phyloP scores from a whole-genome alignment of 768 basidiomycete species.

The Boletales sp. region DNA sequence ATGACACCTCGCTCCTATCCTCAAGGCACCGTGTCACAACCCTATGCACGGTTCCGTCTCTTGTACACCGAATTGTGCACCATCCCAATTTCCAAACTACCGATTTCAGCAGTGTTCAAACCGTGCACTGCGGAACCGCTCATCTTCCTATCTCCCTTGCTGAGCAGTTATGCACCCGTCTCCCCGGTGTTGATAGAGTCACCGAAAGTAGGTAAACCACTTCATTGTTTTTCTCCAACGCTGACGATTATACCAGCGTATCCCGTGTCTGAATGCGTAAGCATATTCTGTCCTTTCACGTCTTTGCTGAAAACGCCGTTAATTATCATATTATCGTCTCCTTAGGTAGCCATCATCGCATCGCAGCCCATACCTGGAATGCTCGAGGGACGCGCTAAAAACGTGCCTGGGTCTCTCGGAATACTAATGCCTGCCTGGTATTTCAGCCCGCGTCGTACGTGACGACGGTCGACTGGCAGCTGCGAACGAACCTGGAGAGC shows the following conservation, averaged over 20 bases:
- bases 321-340: not conserved
- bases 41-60: slow-evolving; percentile 56
- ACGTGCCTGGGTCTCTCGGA: slow-evolving; percentile 46
- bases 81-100: slow-evolving; percentile 42
- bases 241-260: slow-evolving; percentile 45
- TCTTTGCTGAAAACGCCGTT: not conserved
- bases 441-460: slow-evolving; percentile 59
- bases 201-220: slow-evolving; percentile 41
- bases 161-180: slow-evolving; percentile 35
- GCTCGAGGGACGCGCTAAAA: slow-evolving; percentile 41
- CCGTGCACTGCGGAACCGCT: slow-evolving; percentile 55
- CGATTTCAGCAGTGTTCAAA: slow-evolving; percentile 51
- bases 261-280: slow-evolving; percentile 66
- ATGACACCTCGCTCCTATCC: not conserved
- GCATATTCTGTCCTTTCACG: slow-evolving; percentile 19
- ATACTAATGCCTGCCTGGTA: slow-evolving; percentile 58
- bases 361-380: slow-evolving; percentile 42
- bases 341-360: slow-evolving; percentile 54
- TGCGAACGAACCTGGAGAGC: slow-evolving; percentile 62
- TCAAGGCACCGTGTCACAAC: slow-evolving; percentile 52
- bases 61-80: slow-evolving; percentile 62
- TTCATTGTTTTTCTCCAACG: not conserved
- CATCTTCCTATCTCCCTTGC: slow-evolving; percentile 59
- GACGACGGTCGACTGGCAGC: slow-evolving; percentile 56
- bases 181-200: slow-evolving; percentile 34